Conservation (phyloP, 2,329 filamentous ascomycete genomes). For the Clonostachys solani region DNA sequence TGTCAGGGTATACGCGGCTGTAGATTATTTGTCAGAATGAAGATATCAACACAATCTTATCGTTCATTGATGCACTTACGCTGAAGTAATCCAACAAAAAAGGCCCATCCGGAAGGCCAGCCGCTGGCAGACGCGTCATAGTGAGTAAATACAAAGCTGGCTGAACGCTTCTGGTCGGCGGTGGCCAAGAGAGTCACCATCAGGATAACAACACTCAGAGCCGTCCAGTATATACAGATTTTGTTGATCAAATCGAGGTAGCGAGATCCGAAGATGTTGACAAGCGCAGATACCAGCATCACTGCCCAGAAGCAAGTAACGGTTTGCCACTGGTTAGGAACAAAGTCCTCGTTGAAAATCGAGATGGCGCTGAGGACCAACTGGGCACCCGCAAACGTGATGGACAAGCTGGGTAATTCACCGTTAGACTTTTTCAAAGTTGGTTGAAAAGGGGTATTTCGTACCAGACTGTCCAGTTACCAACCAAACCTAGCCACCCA, state of each 20-base stretch:
- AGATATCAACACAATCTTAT: conserved; percentile 2
- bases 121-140: conserved; percentile 66
- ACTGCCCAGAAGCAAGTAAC: conserved; percentile 71
- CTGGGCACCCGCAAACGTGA: conserved; percentile 65
- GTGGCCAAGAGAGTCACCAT: conserved; percentile 65
- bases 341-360: conserved; percentile 59
- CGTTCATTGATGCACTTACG: conserved; percentile 15
- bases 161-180: conserved; percentile 59
- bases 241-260: conserved; percentile 66
- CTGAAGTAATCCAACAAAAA: conserved; percentile 50
- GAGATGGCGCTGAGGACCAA: conserved; percentile 64
- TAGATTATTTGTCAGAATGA: background rate
- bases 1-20: conserved; percentile 33
- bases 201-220: conserved; percentile 65
- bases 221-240: conserved; percentile 69
- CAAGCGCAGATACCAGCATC: conserved; percentile 56
- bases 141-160: conserved; percentile 60
- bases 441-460: no score
- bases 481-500: conserved; percentile 70
- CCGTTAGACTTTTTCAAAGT: no score
- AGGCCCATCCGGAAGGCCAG: conserved; percentile 64
- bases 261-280: conserved; percentile 61
- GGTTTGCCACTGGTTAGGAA: conserved; percentile 62
- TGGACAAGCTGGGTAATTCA: conserved; percentile 48
- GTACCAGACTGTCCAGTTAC: conserved; percentile 60